Conservation (phyloP, 495 filamentous ascomycete species). For the Aspergillus olivimuriae region DNA sequence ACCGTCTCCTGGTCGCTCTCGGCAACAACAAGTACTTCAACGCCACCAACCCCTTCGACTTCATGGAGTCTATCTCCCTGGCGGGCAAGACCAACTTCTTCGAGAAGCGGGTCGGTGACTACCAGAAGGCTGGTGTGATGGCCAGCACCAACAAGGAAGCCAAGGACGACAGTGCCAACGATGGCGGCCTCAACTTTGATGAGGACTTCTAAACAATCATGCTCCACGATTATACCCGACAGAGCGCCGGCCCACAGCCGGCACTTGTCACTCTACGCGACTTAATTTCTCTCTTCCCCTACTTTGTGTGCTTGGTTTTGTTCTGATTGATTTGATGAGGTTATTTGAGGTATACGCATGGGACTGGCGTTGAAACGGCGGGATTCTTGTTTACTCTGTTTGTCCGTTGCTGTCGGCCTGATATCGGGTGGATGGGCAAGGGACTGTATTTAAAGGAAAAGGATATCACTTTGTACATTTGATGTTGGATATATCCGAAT, state of each 20-base stretch:
- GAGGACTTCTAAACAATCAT: conserved; percentile 78
- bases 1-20: conserved; percentile 84
- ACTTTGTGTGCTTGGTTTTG: conserved; percentile 11
- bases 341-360: conserved; percentile 35
- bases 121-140: conserved; percentile 99
- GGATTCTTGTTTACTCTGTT: conserved; percentile 17
- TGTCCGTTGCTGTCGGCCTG: background rate
- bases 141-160: conserved; percentile 77
- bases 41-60: conserved; percentile 93
- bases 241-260: conserved; percentile 12
- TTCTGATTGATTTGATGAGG: conserved; percentile 27
- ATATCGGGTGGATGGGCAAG: conserved; percentile 13
- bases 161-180: conserved; percentile 53
- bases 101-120: conserved; percentile 98
- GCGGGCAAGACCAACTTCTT: conserved; percentile 99
- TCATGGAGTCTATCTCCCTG: conserved; percentile 99
- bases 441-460: conserved; percentile 25
- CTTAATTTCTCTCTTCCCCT: conserved; percentile 18
- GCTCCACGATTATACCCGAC: conserved; percentile 18
- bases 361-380: conserved; percentile 31
- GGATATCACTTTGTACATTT: conserved; percentile 17
- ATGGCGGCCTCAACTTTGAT: conserved; percentile 84
- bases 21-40: conserved; percentile 94
- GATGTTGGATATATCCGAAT: conserved; percentile 9
- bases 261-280: conserved; percentile 20